A percentile compares a stretch with the other conserved stretches of the same genome.
phyloP scores from a whole-genome alignment of 805 yeast species.

The Starmerella floris region DNA sequence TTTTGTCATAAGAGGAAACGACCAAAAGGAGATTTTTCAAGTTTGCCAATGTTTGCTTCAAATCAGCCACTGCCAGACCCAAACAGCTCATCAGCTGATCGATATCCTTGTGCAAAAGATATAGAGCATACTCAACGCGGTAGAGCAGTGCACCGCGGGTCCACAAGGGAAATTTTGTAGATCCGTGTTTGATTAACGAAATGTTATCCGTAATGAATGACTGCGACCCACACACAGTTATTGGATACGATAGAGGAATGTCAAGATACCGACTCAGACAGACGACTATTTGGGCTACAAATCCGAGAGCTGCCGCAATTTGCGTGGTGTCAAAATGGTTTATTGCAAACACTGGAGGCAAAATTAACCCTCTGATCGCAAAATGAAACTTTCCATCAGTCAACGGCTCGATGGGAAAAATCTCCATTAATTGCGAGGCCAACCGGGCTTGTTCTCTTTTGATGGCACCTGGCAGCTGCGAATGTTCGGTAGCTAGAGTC shows the following conservation, averaged over 20 bases:
- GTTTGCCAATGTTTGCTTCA: constrained; percentile 29
- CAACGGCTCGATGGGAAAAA: constrained; percentile 27
- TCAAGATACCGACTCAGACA: constrained; percentile 33
- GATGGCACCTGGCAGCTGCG: too few species aligned
- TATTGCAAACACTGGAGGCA: constrained; percentile 25
- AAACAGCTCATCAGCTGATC: constrained; percentile 33
- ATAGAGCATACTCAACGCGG: constrained; percentile 40
- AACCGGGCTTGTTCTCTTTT: constrained; percentile 22
- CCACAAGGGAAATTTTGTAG: constrained; percentile 37
- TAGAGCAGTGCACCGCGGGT: constrained; percentile 33
- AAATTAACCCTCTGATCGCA: constrained; percentile 27
- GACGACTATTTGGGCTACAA: constrained; percentile 33
- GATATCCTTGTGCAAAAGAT: constrained; percentile 35
- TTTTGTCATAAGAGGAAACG: constrained; percentile 8
- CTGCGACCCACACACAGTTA: constrained; percentile 36
- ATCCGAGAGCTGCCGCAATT: constrained; percentile 39
- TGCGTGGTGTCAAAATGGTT: constrained; percentile 29
- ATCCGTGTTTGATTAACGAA: constrained; percentile 30
- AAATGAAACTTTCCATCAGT: constrained; percentile 22
- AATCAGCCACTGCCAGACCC: constrained; percentile 26
- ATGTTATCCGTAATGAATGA: constrained; percentile 40
- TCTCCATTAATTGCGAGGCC: constrained; percentile 21
- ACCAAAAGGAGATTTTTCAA: constrained; percentile 28
- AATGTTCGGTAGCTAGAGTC: too few species aligned
- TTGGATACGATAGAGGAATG: constrained; percentile 38